Base-by-base conservation (phyloP, 1,139 yeast genomes). In the Hemisphaericaspora subhashii region DNA sequence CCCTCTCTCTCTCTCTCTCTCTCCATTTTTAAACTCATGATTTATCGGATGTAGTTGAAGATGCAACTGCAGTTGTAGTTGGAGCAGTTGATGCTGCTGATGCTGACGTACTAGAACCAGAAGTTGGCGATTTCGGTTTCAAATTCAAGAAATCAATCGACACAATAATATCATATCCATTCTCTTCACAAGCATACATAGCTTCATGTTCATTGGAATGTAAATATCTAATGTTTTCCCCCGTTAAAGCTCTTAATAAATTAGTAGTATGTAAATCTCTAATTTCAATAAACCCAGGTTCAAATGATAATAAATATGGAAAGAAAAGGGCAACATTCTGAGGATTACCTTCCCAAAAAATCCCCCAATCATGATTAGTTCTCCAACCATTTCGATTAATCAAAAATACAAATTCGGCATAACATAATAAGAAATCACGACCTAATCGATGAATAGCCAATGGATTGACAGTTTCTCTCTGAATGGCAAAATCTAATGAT, bases 331-430 rank as follows among this genome's bases (percentile, higher is more conserved):
- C 95, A 60, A 92, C 88, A 46, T 84, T 83, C 55, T 86, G 95
- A 4, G 98, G 98, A 37, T 82, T 78, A 31, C 98, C 97, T 64
- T 92, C 98, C 98, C 98, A 92, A 58, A 86, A 84, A 39, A 92
- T 84, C 51, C 90, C 84, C 94, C 96, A 90, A 38, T 88, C 92
- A 36, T 92, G 90, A 48, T 92, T 81, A 18, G 95, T 84, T 54
- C 97, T 77, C 98, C 98, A 92, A 23, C 98, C 98, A 59, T 90
- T 90, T 43, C 87, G 77, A 55, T 92, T 90, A 50, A 92, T 95
- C 63, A 86, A 88, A 62, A 92, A 92, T 36, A 96, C 92, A 60
- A 92, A 90, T 57, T 89, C 96, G 3, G 95, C 81, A 58, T 89
- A 92, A 58, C 90, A 83, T 44, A 92, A 74, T 54, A 92, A 66